A percentile compares a stretch with the other conserved stretches of the same genome.
phyloP scores from a whole-genome alignment of 768 basidiomycete species.

The Boletales sp. region DNA sequence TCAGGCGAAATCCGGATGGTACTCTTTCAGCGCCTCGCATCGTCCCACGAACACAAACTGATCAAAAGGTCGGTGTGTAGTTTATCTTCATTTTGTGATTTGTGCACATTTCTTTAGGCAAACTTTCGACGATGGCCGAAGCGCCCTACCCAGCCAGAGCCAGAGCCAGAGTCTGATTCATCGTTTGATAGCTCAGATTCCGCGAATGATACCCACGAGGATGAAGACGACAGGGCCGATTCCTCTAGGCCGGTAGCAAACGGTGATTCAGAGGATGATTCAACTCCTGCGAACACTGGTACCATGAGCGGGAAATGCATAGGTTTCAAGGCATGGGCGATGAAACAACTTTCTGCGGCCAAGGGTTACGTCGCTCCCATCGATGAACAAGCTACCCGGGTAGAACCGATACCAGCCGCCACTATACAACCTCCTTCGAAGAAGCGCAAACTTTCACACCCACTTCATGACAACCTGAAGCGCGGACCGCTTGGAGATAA shows the following conservation, averaged over 20 bases:
- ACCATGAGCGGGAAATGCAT: conserved; percentile 34
- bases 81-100: conserved; percentile 2
- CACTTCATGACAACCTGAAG: conserved; percentile 39
- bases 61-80: conserved; percentile 39
- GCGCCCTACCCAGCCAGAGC: conserved; percentile 24
- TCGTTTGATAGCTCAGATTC: conserved; percentile 82
- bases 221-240: conserved; percentile 18
- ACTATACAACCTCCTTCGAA: conserved; percentile 31
- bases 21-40: conserved; percentile 46
- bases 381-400: conserved; percentile 11
- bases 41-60: conserved; percentile 41
- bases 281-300: conserved; percentile 13
- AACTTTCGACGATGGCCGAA: conserved; percentile 52
- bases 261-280: conserved; percentile 15
- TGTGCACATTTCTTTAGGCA: conserved; percentile 24
- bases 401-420: conserved; percentile 4
- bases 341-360: conserved; percentile 61
- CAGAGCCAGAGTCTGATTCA: conserved; percentile 43
- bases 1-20: conserved; percentile 67
- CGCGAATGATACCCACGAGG: conserved; percentile 48
- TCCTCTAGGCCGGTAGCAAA: conserved; percentile 13
- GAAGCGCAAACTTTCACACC: conserved; percentile 43
- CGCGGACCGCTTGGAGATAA: conserved; percentile 81
- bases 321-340: conserved; percentile 89
- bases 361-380: conserved; percentile 35